Evolutionary conservation across 2,329 filamentous ascomycete species (phyloP).

Genomic region (Hymenoscyphus fraxineus): DNA sequence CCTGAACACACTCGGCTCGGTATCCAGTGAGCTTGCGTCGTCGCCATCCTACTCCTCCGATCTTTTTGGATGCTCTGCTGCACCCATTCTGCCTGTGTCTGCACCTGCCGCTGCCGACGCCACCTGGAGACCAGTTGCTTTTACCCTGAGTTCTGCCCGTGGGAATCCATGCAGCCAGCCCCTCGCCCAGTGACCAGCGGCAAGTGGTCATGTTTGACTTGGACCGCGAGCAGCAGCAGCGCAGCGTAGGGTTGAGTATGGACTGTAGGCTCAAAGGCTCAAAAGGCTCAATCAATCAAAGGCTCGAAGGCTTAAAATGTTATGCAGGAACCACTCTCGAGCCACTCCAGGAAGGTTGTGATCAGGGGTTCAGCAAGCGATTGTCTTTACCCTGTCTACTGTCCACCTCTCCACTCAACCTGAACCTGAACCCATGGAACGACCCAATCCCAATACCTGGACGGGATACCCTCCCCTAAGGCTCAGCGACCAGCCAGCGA

Average conservation of each 20-base stretch:
- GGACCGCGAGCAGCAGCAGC: neutral
- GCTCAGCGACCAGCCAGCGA: neutral
- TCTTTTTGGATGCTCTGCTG: neutral
- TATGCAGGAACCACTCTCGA: conserved; percentile 17
- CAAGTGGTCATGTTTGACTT: conserved; percentile 1
- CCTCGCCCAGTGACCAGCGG: neutral
- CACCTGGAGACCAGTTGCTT: neutral
- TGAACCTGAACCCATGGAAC: neutral
- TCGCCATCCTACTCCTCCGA: conserved; percentile 2
- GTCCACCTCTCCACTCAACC: neutral
- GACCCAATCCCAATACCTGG: neutral
- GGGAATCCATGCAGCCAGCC: neutral
- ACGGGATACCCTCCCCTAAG: neutral
- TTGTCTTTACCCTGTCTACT: neutral
- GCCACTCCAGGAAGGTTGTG: conserved; percentile 11
- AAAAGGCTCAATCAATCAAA: neutral
- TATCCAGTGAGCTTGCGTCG: conserved; percentile 8
- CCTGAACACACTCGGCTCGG: conserved; percentile 6
- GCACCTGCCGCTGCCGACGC: conserved; percentile 7
- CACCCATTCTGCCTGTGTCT: neutral
- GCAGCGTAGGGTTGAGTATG: too few relatives aligned
- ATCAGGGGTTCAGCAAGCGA: conserved; percentile 13
- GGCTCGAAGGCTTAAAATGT: conserved; percentile 14
- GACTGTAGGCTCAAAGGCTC: too few relatives aligned
- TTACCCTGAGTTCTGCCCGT: neutral